Base-by-base conservation (phyloP, 805 yeast species). In the Maudiozyma barnettii region DNA sequence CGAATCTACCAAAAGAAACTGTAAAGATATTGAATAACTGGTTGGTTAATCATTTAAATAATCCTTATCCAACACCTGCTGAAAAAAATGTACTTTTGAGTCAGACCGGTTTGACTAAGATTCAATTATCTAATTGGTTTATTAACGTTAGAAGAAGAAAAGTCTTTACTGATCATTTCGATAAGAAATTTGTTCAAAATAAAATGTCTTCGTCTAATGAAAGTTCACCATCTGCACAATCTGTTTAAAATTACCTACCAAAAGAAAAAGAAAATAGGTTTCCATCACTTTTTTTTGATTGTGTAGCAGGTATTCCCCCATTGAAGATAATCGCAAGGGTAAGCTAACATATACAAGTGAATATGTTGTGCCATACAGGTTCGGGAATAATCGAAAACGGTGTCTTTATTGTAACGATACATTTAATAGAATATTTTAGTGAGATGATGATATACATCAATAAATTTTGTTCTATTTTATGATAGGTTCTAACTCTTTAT, bases 71-170 rank as follows among this genome's bases (percentile, higher is more conserved):
- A 2, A 82, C 85, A 45, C 84, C 84, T 46, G 77, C 78, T 42
- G 95, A 86, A 57, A 86, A 87, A 68, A 73, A 76, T 51, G 78
- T 77, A 57, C 70, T 86, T 47, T 76, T 84, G 73, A 70, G 73
- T 54, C 73, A 75, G 59, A 86, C 95, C 0, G 91, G 93, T 0
- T 72, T 86, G 59, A 83, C 86, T 52, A 79, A 82, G 64, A 87
- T 84, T 51, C 95, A 86, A 64, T 73, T 86, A 51, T 76, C 84
- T 54, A 87, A 86, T 60, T 86, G 95, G 95, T 86, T 86, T 58
- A 87, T 86, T 59, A 86, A 86, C 61, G 95, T 91, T 18, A 76
- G 95, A 56, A 73, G 95, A 57, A 71, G 95, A 54, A 79, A 84
- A 59, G 75, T 86, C 6, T 65, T 64, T 39, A 56, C 56, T 42